Evolutionary conservation across 1,284 basidiomycete genomes (phyloP).

Genomic region (Cryptococcus sp.): DNA sequence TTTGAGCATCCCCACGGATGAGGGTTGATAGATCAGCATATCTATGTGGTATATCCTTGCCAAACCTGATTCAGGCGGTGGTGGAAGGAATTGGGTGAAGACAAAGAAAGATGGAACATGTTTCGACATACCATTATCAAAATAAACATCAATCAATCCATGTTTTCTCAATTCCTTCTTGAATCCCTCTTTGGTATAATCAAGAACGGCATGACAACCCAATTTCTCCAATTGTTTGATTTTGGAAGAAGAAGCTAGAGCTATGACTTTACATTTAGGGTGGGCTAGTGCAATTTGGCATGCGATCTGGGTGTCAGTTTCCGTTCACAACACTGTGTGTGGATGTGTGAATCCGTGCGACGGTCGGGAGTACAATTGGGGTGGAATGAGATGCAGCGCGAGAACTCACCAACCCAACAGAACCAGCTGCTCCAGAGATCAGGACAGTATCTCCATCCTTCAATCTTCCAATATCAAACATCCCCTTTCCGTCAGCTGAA

Average conservation of each 20-base stretch:
- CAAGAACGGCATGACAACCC: constrained; percentile 74
- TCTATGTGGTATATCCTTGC: no score
- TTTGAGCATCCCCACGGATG: no score
- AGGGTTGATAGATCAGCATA: no score
- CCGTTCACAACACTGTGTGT: no score
- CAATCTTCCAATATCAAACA: constrained; percentile 70
- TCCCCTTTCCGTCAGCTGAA: constrained; percentile 54
- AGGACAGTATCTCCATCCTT: constrained; percentile 76
- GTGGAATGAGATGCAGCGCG: background rate
- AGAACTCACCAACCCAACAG: constrained; percentile 56
- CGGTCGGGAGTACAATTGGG: background rate
- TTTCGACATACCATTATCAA: constrained; percentile 72
- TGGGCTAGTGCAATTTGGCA: constrained; percentile 56
- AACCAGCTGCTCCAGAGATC: constrained; percentile 84
- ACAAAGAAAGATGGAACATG: background rate
- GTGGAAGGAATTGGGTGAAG: no score
- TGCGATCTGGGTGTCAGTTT: constrained; percentile 57
- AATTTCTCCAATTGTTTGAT: constrained; percentile 76
- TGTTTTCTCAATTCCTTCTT: constrained; percentile 51
- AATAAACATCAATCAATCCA: constrained; percentile 69
- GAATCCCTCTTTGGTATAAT: constrained; percentile 80
- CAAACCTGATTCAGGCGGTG: no score
- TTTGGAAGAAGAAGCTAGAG: constrained; percentile 74
- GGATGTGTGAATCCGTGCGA: background rate
- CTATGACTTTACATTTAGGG: constrained; percentile 64